Evolutionary conservation across 176 grass and related monocot genomes (phyloP).

Genomic region (Ampelocalamus luodianensis): DNA sequence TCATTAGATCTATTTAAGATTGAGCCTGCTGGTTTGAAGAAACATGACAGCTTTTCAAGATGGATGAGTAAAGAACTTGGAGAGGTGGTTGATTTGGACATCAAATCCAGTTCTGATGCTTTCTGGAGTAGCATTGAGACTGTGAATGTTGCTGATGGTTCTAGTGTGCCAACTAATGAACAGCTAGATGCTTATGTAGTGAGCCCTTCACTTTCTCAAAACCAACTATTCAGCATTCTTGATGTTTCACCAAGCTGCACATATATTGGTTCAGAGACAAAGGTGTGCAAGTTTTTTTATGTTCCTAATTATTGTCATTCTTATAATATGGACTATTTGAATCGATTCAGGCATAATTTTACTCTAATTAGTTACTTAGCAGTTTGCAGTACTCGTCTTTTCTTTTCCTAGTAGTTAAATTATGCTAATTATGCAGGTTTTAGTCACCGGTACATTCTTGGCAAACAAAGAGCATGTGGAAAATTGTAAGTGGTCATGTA

Average conservation of each 20-base stretch:
- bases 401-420: slow-evolving; percentile 4
- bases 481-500: slow-evolving; percentile 81
- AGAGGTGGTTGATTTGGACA: slow-evolving; percentile 67
- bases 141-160: slow-evolving; percentile 56
- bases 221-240: slow-evolving; percentile 82
- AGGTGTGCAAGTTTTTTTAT: slow-evolving; percentile 48
- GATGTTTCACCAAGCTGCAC: slow-evolving; percentile 76
- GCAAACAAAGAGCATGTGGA: slow-evolving; percentile 54
- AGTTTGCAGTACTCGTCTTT: slow-evolving; percentile 9
- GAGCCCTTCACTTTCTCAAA: slow-evolving; percentile 79
- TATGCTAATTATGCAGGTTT: slow-evolving; percentile 60
- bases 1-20: slow-evolving; percentile 58
- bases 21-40: slow-evolving; percentile 68
- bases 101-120: slow-evolving; percentile 60
- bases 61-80: slow-evolving; percentile 90
- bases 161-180: slow-evolving; percentile 55
- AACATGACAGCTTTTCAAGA: slow-evolving; percentile 80
- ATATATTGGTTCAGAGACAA: slow-evolving; percentile 63
- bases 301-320: background rate
- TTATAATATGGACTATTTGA: slow-evolving; percentile 6
- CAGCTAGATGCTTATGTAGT: slow-evolving; percentile 67
- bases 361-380: slow-evolving; percentile 25
- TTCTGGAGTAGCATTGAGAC: slow-evolving; percentile 64
- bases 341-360: slow-evolving; percentile 2
- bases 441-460: slow-evolving; percentile 80